phyloP scores from a whole-genome alignment of 306 rosid species.

The Corylus heterophylla region DNA sequence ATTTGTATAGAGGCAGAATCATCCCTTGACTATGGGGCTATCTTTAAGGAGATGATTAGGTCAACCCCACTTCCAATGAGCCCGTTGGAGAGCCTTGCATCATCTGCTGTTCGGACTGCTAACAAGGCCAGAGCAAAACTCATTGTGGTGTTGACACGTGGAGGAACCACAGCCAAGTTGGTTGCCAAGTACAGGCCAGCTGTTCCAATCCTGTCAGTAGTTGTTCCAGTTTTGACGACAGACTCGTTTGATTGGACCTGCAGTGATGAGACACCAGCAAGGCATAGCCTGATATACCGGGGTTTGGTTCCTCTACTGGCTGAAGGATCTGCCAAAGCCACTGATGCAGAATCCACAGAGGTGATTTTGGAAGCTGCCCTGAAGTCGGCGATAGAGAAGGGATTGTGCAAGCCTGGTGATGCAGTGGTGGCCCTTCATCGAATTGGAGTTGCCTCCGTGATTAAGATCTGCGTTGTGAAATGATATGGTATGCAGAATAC shows the following conservation, averaged over 20 bases:
- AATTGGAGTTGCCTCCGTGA: slow-evolving; percentile 80
- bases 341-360: slow-evolving; percentile 98
- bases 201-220: slow-evolving; percentile 89
- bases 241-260: slow-evolving; percentile 91
- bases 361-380: slow-evolving; percentile 89
- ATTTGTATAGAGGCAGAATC: slow-evolving; percentile 95
- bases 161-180: slow-evolving; percentile 85
- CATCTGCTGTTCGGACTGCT: slow-evolving; percentile 91
- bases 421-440: slow-evolving; percentile 94
- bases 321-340: slow-evolving; percentile 95
- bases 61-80: slow-evolving; percentile 96
- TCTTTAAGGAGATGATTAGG: slow-evolving; percentile 94
- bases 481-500: slow-evolving; percentile 30
- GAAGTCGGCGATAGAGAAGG: slow-evolving; percentile 70
- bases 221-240: slow-evolving; percentile 87
- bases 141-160: slow-evolving; percentile 88
- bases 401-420: slow-evolving; percentile 77
- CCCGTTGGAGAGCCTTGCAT: slow-evolving; percentile 96
- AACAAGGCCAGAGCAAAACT: slow-evolving; percentile 90
- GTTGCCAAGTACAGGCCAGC: slow-evolving; percentile 96
- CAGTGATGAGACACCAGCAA: slow-evolving; percentile 89
- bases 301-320: slow-evolving; percentile 90
- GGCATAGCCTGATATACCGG: slow-evolving; percentile 91
- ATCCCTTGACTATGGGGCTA: slow-evolving; percentile 83
- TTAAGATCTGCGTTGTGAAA: slow-evolving; percentile 88